Conservation (phyloP, 495 filamentous ascomycete species). For the Aspergillus indologenus region DNA sequence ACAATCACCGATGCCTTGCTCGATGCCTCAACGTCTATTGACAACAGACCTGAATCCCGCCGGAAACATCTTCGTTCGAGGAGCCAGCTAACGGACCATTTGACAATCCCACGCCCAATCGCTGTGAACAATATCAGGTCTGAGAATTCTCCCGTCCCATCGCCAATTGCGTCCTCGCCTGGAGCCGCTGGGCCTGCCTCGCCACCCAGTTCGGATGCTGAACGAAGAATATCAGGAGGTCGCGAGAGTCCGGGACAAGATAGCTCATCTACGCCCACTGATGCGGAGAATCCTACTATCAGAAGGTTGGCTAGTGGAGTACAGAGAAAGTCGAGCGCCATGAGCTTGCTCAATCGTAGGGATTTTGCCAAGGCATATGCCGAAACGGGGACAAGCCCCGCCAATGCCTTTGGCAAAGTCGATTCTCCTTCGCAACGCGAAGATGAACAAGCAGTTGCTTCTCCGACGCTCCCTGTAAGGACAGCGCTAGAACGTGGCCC, state of each 20-base stretch:
- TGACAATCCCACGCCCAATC: conserved; percentile 19
- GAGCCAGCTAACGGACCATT: conserved; percentile 26
- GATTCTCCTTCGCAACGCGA: conserved; percentile 60
- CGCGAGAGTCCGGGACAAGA: conserved; percentile 33
- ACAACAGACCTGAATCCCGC: conserved; percentile 60
- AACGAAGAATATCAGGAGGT: conserved; percentile 21
- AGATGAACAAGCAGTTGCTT: conserved; percentile 26
- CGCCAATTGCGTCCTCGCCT: conserved; percentile 41
- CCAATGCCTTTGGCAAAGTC: conserved; percentile 81
- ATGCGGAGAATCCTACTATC: conserved; percentile 32
- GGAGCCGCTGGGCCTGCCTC: conserved; percentile 39
- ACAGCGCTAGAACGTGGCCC: conserved; percentile 21
- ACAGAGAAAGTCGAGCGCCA: conserved; percentile 71
- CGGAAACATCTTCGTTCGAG: conserved; percentile 49
- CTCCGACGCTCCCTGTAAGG: conserved; percentile 33
- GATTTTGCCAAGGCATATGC: conserved; percentile 76
- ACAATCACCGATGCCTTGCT: conserved; percentile 88
- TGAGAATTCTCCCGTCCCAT: conserved; percentile 32
- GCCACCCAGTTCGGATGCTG: conserved; percentile 36
- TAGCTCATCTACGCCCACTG: conserved; percentile 37
- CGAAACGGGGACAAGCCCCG: conserved; percentile 78
- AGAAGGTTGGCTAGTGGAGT: conserved; percentile 32
- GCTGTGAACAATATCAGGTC: conserved; percentile 24
- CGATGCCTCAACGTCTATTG: conserved; percentile 88
- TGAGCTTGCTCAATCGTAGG: conserved; percentile 74